Evolutionary conservation across 2,329 filamentous ascomycete genomes (phyloP).

Genomic region (Berkeleyomyces rouxiae): DNA sequence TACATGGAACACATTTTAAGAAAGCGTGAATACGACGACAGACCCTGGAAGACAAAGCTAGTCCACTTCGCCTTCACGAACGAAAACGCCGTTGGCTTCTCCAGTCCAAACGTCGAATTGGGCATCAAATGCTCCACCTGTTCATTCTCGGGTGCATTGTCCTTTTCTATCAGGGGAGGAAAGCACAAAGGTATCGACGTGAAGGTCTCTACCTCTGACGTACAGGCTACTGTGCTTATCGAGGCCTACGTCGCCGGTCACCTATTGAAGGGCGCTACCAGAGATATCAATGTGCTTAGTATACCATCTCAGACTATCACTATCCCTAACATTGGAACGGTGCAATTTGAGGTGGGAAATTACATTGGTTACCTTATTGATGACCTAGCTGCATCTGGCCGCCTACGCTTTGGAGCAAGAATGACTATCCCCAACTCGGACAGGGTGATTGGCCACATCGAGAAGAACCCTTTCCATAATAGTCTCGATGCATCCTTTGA

Average conservation of each 20-base stretch:
- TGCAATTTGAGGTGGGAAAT: background rate
- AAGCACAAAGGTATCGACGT: background rate
- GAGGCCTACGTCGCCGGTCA: constrained; percentile 3
- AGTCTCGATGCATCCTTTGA: background rate
- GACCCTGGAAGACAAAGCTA: constrained; percentile 4
- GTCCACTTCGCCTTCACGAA: background rate
- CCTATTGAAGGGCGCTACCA: background rate
- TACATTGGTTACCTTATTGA: constrained; percentile 7
- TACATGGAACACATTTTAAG: background rate
- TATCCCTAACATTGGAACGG: background rate
- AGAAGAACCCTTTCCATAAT: background rate
- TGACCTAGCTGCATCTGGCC: background rate
- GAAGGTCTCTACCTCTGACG: background rate
- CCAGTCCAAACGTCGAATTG: background rate
- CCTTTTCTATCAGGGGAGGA: background rate
- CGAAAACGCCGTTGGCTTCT: background rate
- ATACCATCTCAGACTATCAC: background rate
- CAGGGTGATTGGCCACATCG: background rate
- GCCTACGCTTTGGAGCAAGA: background rate
- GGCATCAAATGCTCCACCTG: constrained; percentile 1
- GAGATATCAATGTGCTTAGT: background rate
- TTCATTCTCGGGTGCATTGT: background rate
- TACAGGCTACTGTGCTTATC: background rate
- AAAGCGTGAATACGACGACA: background rate
- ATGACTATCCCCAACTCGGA: constrained; percentile 12